These are phyloP conservation scores for Saccharomycopsis hybrid DNA, from an alignment of 1,139 yeast genomes.

Conservation along the genomic window DNA sequence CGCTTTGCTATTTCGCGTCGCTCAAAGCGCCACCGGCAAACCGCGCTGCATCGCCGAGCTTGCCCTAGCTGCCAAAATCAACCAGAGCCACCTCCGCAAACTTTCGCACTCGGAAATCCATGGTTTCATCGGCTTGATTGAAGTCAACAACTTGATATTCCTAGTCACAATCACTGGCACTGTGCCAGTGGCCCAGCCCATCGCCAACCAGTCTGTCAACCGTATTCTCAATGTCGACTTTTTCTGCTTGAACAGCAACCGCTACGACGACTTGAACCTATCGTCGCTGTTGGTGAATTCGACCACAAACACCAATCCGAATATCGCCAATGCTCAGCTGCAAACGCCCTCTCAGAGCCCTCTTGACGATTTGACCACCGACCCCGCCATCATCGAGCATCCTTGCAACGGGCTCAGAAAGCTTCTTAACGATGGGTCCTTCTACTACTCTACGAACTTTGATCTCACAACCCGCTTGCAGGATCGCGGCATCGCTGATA, in stretches of 20 bases:
- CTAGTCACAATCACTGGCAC: conserved; percentile 76
- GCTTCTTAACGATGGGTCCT: conserved; percentile 78
- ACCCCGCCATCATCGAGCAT: conserved; percentile 38
- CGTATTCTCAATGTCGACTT: conserved; percentile 82
- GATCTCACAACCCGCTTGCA: conserved; percentile 84
- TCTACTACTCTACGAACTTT: conserved; percentile 86
- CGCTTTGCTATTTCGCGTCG: conserved; percentile 43
- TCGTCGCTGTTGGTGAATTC: no score
- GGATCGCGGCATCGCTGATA: conserved; percentile 49
- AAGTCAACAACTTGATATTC: conserved; percentile 58
- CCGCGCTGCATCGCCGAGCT: conserved; percentile 18
- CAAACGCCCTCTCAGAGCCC: no score
- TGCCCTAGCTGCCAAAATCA: conserved; percentile 1
- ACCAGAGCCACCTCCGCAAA: background rate
- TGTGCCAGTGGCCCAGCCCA: conserved; percentile 76
- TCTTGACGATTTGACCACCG: conserved; percentile 19
- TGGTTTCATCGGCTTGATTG: conserved; percentile 84
- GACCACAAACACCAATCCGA: no score
- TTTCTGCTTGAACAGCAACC: conserved; percentile 59
- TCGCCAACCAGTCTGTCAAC: conserved; percentile 72
- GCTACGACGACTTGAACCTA: conserved; percentile 69
- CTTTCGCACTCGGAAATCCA: conserved; percentile 47
- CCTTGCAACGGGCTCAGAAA: conserved; percentile 81
- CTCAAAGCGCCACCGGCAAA: conserved; percentile 18
- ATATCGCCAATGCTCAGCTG: no score